phyloP scores from a whole-genome alignment of 1,139 yeast genomes.

The Zygotorulaspora mrakii region DNA sequence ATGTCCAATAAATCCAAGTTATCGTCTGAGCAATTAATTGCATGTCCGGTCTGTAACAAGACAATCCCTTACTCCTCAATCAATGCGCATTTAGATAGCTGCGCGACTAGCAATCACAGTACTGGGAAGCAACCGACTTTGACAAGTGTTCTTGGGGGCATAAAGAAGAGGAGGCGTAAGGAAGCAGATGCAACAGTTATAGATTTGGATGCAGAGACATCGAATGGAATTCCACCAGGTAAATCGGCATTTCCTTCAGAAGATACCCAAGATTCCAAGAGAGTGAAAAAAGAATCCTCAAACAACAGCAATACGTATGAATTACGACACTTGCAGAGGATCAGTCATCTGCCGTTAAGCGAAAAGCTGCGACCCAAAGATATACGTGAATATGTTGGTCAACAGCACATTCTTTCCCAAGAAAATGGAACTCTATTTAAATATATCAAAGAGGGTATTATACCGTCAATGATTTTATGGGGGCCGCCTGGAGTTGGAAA shows the following conservation, averaged over 20 bases:
- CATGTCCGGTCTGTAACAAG: slow-evolving; percentile 34
- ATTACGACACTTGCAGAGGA: slow-evolving; percentile 41
- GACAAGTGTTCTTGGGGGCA: slow-evolving; percentile 18
- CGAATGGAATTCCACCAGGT: not conserved
- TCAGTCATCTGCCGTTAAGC: slow-evolving; percentile 68
- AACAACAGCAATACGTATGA: slow-evolving; percentile 35
- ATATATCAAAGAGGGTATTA: slow-evolving; percentile 54
- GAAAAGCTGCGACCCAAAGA: slow-evolving; percentile 77
- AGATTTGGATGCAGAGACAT: slow-evolving; percentile 12
- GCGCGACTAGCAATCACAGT: slow-evolving; percentile 17
- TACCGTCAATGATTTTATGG: slow-evolving; percentile 90
- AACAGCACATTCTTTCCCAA: slow-evolving; percentile 69
- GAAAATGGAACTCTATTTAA: slow-evolving; percentile 66
- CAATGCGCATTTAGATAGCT: slow-evolving; percentile 32
- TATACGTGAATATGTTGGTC: slow-evolving; percentile 80
- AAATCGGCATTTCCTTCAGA: not conserved
- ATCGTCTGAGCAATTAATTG: slow-evolving; percentile 25
- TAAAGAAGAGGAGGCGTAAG: slow-evolving; percentile 16
- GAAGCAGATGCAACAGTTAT: slow-evolving; percentile 6
- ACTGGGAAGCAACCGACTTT: slow-evolving; percentile 18
- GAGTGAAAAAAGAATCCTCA: slow-evolving; percentile 4
- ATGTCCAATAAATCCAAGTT: slow-evolving; percentile 10
- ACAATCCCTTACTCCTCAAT: slow-evolving; percentile 27
- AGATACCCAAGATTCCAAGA: not conserved
- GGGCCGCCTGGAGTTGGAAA: slow-evolving; percentile 97